These are phyloP conservation scores for Daphne laureola DNA, from an alignment of 441 rosid species.

Conservation along the genomic window DNA sequence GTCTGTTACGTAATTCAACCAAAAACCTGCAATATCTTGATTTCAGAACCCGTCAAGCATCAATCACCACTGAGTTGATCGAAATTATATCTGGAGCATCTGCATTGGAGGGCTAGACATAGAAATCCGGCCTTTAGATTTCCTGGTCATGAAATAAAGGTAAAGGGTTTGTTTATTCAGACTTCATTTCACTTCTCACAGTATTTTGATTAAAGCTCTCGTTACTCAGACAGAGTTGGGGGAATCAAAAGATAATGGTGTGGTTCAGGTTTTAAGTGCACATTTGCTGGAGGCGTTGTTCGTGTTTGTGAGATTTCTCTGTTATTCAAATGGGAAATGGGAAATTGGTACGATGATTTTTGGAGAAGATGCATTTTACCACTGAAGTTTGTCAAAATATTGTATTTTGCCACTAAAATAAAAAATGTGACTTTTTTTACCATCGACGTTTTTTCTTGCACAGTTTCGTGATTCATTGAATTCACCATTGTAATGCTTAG, in stretches of 20 bases:
- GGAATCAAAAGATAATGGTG: conserved; percentile 15
- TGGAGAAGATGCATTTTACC: too few species aligned
- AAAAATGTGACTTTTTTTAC: too few species aligned
- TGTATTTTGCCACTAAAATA: too few species aligned
- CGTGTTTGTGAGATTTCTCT: too few species aligned
- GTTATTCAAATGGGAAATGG: too few species aligned
- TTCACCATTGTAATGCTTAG: too few species aligned
- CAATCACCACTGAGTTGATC: conserved; percentile 86
- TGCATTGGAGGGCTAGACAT: conserved; percentile 55
- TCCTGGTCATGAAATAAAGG: conserved; percentile 16
- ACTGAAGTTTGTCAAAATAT: too few species aligned
- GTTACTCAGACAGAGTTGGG: conserved; percentile 15
- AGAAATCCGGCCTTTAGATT: conserved; percentile 2
- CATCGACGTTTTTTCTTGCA: too few species aligned
- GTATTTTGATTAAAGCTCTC: conserved; percentile 21
- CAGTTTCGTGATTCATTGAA: too few species aligned
- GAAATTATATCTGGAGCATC: conserved; percentile 97
- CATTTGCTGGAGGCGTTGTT: too few species aligned
- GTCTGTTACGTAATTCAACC: conserved; percentile 1
- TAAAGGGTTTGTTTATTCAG: conserved; percentile 22
- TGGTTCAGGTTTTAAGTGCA: not conserved
- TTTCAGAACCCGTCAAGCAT: conserved; percentile 92
- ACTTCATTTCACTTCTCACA: conserved; percentile 10
- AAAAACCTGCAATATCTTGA: conserved; percentile 2
- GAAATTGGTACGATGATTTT: too few species aligned